Conservation (phyloP, 1,284 basidiomycete species). For the Papiliotrema nemorosa region DNA sequence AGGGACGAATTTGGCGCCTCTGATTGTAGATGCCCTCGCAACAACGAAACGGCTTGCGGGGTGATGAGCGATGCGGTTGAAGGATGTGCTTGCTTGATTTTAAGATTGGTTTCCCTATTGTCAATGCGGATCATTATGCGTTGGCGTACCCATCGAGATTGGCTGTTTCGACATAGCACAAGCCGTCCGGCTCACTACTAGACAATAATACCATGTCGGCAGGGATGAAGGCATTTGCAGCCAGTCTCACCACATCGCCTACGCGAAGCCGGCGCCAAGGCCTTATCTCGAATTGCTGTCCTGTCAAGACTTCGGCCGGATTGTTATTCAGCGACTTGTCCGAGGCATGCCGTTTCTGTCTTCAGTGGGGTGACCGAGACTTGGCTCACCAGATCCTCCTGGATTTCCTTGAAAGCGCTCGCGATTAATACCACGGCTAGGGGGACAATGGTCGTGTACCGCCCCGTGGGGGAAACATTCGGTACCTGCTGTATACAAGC, state of each 20-base stretch:
- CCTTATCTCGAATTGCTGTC: slow-evolving; percentile 64
- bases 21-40: slow-evolving; percentile 80
- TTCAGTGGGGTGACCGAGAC: neutral
- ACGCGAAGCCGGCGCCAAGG: slow-evolving; percentile 89
- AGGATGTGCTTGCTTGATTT: slow-evolving; percentile 93
- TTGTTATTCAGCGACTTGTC: slow-evolving; percentile 90
- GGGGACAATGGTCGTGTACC: slow-evolving; percentile 92
- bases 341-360: slow-evolving; percentile 84
- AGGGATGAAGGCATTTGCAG: slow-evolving; percentile 91
- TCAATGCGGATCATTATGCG: neutral
- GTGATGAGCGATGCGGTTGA: slow-evolving; percentile 75
- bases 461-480: slow-evolving; percentile 92
- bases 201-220: slow-evolving; percentile 86
- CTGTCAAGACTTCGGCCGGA: slow-evolving; percentile 68
- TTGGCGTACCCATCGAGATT: slow-evolving; percentile 97
- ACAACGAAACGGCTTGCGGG: slow-evolving; percentile 66
- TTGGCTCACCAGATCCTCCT: slow-evolving; percentile 72
- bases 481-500: slow-evolving; percentile 98
- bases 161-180: slow-evolving; percentile 96
- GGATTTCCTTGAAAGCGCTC: slow-evolving; percentile 93
- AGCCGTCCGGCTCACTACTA: slow-evolving; percentile 91
- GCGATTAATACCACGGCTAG: slow-evolving; percentile 85
- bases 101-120: slow-evolving; percentile 91
- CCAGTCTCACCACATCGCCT: slow-evolving; percentile 87
- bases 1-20: slow-evolving; percentile 98